A percentile compares a stretch with the other conserved stretches of the same genome.
Evolutionary conservation across 2,329 filamentous ascomycete species (phyloP).

Genomic region (Zopfia rhizophila): DNA sequence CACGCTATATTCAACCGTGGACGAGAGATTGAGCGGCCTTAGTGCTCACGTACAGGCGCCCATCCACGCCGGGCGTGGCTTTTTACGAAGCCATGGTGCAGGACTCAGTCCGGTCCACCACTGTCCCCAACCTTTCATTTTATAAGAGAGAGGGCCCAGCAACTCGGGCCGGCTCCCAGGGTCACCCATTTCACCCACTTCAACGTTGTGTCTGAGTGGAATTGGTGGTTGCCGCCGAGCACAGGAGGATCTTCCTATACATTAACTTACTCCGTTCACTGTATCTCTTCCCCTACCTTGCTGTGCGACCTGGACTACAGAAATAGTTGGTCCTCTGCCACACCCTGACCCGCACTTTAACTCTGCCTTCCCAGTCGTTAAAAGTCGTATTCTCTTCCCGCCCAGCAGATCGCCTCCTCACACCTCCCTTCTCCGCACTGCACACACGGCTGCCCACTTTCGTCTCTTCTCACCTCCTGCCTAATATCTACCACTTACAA

Average conservation of each 20-base stretch:
- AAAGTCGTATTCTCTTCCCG: slow-evolving; percentile 46
- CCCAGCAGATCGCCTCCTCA: slow-evolving; percentile 44
- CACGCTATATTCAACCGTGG: slow-evolving; percentile 34
- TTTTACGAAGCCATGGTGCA: slow-evolving; percentile 40
- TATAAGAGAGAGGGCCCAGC: slow-evolving; percentile 42
- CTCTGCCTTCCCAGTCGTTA: slow-evolving; percentile 43
- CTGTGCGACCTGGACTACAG: slow-evolving; percentile 37
- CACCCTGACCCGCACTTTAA: slow-evolving; percentile 42
- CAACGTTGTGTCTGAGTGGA: slow-evolving; percentile 39
- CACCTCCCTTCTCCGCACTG: slow-evolving; percentile 33
- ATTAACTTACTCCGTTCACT: slow-evolving; percentile 36
- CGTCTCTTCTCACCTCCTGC: slow-evolving; percentile 28
- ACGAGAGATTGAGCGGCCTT: slow-evolving; percentile 43
- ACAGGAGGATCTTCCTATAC: slow-evolving; percentile 40
- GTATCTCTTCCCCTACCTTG: slow-evolving; percentile 44
- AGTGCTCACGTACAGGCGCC: slow-evolving; percentile 37
- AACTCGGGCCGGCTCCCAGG: slow-evolving; percentile 42
- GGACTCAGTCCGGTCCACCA: slow-evolving; percentile 32
- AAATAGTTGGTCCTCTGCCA: slow-evolving; percentile 27
- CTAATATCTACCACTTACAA: slow-evolving; percentile 25
- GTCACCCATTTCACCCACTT: slow-evolving; percentile 34
- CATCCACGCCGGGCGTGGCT: slow-evolving; percentile 30
- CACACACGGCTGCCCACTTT: slow-evolving; percentile 26
- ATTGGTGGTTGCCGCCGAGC: slow-evolving; percentile 33
- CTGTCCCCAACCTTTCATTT: slow-evolving; percentile 42